These are phyloP conservation scores for Hypoxylon sp. DNA, from an alignment of 2,329 filamentous ascomycete genomes.

Conservation along the genomic window DNA sequence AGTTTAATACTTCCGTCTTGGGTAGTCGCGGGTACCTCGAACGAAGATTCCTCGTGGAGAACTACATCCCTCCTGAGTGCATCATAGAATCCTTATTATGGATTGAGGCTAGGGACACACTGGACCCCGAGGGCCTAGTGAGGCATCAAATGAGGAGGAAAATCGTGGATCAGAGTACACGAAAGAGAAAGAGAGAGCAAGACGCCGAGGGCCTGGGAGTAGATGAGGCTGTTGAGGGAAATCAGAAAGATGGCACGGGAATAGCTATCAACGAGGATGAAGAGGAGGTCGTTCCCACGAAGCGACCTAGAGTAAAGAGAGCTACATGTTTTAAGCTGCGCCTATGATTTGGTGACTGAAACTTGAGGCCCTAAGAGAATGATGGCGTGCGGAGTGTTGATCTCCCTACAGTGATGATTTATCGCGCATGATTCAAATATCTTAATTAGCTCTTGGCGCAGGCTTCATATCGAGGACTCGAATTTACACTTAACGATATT, in stretches of 20 bases:
- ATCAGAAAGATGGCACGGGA: neutral
- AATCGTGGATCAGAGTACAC: neutral
- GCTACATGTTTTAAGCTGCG: constrained; percentile 3
- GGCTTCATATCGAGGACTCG: neutral
- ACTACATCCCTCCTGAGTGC: neutral
- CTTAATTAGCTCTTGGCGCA: neutral
- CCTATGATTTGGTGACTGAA: constrained; percentile 1
- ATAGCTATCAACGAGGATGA: neutral
- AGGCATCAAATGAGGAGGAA: neutral
- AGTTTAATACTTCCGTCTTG: neutral
- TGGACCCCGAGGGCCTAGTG: neutral
- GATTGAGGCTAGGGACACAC: neutral
- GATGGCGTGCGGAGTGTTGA: neutral
- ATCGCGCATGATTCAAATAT: neutral
- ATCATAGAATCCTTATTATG: neutral
- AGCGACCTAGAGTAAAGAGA: neutral
- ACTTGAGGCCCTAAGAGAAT: neutral
- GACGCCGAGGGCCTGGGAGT: neutral
- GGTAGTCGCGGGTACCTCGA: neutral
- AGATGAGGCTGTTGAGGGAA: neutral
- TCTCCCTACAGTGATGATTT: neutral
- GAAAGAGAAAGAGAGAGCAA: neutral
- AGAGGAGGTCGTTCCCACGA: neutral
- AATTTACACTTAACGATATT: neutral
- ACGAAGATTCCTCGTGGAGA: neutral